A percentile compares a stretch with the other conserved stretches of the same genome.
Conservation (phyloP, 257 asterid species). For the Solanum chilense region DNA sequence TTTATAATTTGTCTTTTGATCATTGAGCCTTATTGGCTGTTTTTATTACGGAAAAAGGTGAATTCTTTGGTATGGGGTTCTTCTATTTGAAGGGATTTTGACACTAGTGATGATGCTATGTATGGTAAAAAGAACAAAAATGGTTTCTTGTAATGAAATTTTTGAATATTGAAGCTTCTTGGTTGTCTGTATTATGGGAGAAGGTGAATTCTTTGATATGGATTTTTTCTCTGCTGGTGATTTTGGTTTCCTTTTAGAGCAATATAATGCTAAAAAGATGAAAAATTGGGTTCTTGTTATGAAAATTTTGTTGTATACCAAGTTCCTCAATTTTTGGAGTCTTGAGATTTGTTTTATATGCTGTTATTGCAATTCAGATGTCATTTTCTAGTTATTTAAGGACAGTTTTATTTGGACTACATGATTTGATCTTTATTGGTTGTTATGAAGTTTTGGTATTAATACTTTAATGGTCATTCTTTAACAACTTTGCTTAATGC, state of each 20-base stretch:
- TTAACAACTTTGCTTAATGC: background rate
- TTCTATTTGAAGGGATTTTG: background rate
- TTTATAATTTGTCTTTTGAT: background rate
- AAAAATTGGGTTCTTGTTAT: background rate
- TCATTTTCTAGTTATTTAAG: background rate
- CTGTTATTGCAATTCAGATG: conserved; percentile 3
- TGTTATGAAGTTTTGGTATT: background rate
- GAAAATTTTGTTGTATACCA: background rate
- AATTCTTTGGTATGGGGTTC: background rate
- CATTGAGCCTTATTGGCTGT: background rate
- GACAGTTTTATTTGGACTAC: background rate
- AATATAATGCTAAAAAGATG: background rate
- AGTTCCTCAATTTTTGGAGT: background rate
- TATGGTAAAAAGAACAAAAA: background rate
- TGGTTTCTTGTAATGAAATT: background rate
- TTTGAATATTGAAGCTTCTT: background rate
- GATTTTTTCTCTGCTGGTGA: background rate
- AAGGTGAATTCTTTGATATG: background rate
- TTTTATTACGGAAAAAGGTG: background rate
- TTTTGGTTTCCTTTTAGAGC: background rate
- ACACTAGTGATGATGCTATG: background rate
- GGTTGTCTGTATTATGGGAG: background rate
- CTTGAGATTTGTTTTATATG: background rate
- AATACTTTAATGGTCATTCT: background rate
- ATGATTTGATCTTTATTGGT: background rate